A percentile compares a stretch with the other conserved stretches of the same genome.
phyloP scores from a whole-genome alignment of 768 basidiomycete genomes.

The Trametes elegans region DNA sequence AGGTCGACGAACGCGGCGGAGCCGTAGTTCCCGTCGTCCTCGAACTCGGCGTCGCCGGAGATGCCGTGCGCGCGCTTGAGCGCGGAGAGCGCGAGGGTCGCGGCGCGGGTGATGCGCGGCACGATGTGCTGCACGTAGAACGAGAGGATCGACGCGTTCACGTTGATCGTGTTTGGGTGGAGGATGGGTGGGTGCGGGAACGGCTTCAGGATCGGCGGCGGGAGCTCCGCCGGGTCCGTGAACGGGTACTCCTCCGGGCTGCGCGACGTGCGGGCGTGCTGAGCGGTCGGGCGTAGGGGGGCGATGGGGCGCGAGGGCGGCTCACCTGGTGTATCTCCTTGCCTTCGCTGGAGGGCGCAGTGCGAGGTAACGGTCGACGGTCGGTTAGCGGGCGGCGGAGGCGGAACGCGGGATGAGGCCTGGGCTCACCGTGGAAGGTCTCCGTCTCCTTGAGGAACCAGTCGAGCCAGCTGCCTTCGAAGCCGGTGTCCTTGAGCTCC shows the following conservation, averaged over 20 bases:
- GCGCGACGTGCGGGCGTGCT: background rate
- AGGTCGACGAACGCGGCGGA: conserved; percentile 93
- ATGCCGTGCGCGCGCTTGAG: conserved; percentile 68
- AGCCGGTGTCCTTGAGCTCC: conserved; percentile 71
- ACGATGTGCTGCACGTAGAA: conserved; percentile 91
- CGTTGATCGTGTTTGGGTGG: conserved; percentile 78
- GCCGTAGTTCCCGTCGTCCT: conserved; percentile 98
- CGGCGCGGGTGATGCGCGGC: conserved; percentile 79
- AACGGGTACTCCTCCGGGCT: conserved; percentile 99
- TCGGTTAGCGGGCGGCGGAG: too few species aligned
- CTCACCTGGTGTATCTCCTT: conserved; percentile 87
- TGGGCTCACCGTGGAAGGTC: conserved; percentile 84
- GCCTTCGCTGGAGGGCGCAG: conserved; percentile 72
- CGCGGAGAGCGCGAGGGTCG: conserved; percentile 64
- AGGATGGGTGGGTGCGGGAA: conserved; percentile 76
- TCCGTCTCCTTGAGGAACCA: conserved; percentile 98
- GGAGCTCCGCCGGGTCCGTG: conserved; percentile 64
- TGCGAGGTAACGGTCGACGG: too few species aligned
- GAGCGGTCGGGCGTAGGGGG: background rate
- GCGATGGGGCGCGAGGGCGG: background rate
- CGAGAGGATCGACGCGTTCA: conserved; percentile 78
- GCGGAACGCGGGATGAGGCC: too few species aligned
- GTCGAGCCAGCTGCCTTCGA: conserved; percentile 89
- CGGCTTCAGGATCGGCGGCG: conserved; percentile 75
- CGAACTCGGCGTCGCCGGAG: conserved; percentile 62